Percentiles rank a stretch among this genome's conserved stretches.
Evolutionary conservation across 225 moss, liverwort and hornwort species (phyloP).

Genomic region (Takakia lepidozioides): DNA sequence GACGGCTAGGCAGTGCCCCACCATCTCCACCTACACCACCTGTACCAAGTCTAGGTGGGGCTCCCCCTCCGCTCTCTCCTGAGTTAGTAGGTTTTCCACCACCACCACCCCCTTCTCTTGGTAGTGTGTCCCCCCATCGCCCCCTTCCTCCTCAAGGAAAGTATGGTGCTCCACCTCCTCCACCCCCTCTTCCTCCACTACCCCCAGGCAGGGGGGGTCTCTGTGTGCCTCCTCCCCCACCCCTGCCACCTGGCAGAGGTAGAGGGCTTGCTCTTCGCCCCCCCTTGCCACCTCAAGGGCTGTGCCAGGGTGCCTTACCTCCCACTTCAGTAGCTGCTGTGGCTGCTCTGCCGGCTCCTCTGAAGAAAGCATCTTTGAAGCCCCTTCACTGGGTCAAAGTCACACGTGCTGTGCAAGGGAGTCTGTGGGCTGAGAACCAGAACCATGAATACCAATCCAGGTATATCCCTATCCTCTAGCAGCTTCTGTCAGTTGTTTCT

Average conservation of each 20-base stretch:
- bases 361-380: conserved; percentile 64
- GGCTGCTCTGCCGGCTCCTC: conserved; percentile 23
- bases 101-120: conserved; percentile 45
- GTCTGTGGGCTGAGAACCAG: conserved; percentile 96
- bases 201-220: conserved; percentile 25
- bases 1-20: conserved; percentile 4
- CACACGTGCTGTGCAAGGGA: conserved; percentile 90
- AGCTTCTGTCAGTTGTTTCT: not conserved
- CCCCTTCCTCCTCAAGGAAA: conserved; percentile 42
- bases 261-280: conserved; percentile 46
- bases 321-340: conserved; percentile 25
- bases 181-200: no score
- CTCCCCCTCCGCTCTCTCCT: conserved; percentile 38
- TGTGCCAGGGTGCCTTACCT: conserved; percentile 5
- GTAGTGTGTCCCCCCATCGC: conserved; percentile 37
- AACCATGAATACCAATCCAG: conserved; percentile 75
- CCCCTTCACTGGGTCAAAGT: conserved; percentile 99
- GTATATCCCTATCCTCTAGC: conserved; percentile 19
- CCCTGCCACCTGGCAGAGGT: conserved; percentile 59
- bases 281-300: conserved; percentile 17
- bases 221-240: conserved; percentile 33
- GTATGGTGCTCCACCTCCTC: conserved; percentile 32
- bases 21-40: conserved; percentile 25
- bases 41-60: conserved; percentile 39
- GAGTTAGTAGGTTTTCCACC: no score